Percentiles rank a stretch among this genome's conserved stretches.
Evolutionary conservation across 2,329 filamentous ascomycete species (phyloP).

Genomic region (Curvularia sp.): DNA sequence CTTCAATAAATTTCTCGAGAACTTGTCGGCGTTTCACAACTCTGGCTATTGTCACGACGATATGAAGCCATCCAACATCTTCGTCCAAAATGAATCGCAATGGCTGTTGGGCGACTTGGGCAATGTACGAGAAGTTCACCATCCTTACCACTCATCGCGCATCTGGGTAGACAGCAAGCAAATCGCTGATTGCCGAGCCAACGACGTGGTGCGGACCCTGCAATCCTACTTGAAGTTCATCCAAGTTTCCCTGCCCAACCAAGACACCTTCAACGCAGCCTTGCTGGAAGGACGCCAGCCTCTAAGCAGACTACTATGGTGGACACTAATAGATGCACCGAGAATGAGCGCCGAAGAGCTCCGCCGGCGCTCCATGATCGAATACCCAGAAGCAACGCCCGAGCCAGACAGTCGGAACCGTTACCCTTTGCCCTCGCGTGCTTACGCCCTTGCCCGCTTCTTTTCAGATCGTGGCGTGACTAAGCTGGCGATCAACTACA

Average conservation of each 20-base stretch:
- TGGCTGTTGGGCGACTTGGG: conserved; percentile 49
- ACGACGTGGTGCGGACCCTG: conserved; percentile 42
- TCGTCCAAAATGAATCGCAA: conserved; percentile 27
- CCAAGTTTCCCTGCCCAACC: conserved; percentile 17
- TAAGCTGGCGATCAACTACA: conserved; percentile 3
- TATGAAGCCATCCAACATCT: conserved; percentile 47
- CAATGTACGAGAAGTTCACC: conserved; percentile 40
- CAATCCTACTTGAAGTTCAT: conserved; percentile 41
- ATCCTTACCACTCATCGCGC: conserved; percentile 38
- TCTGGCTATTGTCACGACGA: conserved; percentile 50
- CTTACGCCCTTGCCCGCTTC: conserved; percentile 1
- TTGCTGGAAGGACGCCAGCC: conserved; percentile 29
- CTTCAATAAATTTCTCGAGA: conserved; percentile 36
- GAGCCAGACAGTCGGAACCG: background rate
- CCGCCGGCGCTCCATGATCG: conserved; percentile 15
- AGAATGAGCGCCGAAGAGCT: conserved; percentile 22
- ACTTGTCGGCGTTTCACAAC: conserved; percentile 36
- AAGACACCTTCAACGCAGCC: conserved; percentile 29
- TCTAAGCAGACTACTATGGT: conserved; percentile 42
- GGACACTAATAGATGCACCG: conserved; percentile 11
- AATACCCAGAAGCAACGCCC: conserved; percentile 13
- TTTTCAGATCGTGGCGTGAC: conserved; percentile 7
- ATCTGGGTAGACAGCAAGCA: conserved; percentile 36
- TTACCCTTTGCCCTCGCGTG: background rate
- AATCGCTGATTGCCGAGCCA: conserved; percentile 34